Percentiles rank a stretch among this genome's conserved stretches.
phyloP scores from a whole-genome alignment of 176 grass and related monocot genomes.

The Alopecurus myosuroides region DNA sequence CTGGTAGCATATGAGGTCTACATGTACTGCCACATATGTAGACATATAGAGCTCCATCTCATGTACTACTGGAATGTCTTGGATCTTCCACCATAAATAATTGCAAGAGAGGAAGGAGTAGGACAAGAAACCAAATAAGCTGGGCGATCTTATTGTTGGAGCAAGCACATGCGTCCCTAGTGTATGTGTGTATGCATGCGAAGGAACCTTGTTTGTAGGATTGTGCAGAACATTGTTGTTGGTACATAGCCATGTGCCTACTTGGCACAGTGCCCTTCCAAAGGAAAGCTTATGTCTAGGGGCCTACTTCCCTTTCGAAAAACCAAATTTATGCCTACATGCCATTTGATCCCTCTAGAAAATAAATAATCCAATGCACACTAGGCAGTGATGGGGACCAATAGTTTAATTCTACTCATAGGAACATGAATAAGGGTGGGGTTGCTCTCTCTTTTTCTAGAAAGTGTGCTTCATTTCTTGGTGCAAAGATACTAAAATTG shows the following conservation, averaged over 20 bases:
- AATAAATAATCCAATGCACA: background rate
- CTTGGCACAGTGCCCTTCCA: background rate
- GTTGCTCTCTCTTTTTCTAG: background rate
- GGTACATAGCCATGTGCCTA: constrained; percentile 14
- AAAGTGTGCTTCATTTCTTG: background rate
- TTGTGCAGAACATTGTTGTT: background rate
- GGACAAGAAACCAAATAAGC: constrained; percentile 27
- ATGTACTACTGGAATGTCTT: constrained; percentile 31
- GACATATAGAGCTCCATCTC: constrained; percentile 17
- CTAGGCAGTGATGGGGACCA: background rate
- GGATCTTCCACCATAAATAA: constrained; percentile 35
- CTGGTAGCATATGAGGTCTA: constrained; percentile 37
- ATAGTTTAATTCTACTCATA: background rate
- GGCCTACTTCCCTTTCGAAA: background rate
- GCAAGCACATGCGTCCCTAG: constrained; percentile 24
- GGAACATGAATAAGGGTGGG: background rate
- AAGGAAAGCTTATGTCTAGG: background rate
- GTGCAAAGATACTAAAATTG: background rate
- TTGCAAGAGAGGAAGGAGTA: constrained; percentile 1
- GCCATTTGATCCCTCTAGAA: background rate
- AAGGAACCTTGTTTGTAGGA: background rate
- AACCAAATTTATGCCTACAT: background rate
- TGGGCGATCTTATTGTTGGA: constrained; percentile 26
- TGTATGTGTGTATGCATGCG: background rate
- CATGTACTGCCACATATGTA: background rate